These are phyloP conservation scores for Tetraselmis striata DNA, from an alignment of 139 green algal species.

Conservation along the genomic window DNA sequence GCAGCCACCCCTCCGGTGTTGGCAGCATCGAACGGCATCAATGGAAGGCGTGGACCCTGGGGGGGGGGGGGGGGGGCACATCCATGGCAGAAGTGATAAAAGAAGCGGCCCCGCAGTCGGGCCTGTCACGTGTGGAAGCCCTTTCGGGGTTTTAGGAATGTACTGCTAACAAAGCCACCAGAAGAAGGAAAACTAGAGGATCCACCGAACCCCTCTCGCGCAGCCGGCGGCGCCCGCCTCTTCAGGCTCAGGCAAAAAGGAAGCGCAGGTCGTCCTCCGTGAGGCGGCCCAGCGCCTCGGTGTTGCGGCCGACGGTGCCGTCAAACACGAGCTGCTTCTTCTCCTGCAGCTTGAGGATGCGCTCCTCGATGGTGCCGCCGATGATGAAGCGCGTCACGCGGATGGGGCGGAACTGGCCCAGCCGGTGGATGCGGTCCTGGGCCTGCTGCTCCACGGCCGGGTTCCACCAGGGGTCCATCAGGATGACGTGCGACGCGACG, in stretches of 20 bases:
- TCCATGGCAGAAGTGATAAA: too few relatives aligned
- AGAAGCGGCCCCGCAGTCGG: too few relatives aligned
- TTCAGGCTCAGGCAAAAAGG: slow-evolving; percentile 53
- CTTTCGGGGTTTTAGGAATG: too few relatives aligned
- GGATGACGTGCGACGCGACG: slow-evolving; percentile 68
- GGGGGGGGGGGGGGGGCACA: too few relatives aligned
- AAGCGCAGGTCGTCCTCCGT: slow-evolving; percentile 89
- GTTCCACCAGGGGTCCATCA: slow-evolving; percentile 87
- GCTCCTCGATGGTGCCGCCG: slow-evolving; percentile 82
- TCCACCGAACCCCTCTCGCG: too few relatives aligned
- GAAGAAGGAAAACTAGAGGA: too few relatives aligned
- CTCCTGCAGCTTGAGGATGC: slow-evolving; percentile 87
- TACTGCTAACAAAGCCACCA: too few relatives aligned
- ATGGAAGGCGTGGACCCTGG: too few relatives aligned
- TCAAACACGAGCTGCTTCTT: slow-evolving; percentile 90
- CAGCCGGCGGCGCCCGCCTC: slow-evolving; percentile 62
- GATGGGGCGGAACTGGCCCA: slow-evolving; percentile 84
- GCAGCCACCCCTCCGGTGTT: too few relatives aligned
- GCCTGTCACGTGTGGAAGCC: too few relatives aligned
- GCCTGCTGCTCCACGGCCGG: slow-evolving; percentile 62
- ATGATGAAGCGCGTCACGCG: slow-evolving; percentile 76
- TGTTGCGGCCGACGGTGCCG: slow-evolving; percentile 75
- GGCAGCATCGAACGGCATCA: too few relatives aligned
- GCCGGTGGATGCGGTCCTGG: slow-evolving; percentile 55
- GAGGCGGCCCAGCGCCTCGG: slow-evolving; percentile 66